A percentile compares a stretch with the other conserved stretches of the same genome.
Evolutionary conservation across 108 stramenopile genomes (phyloP).

Genomic region (Pseudonitzschia multistriata): DNA sequence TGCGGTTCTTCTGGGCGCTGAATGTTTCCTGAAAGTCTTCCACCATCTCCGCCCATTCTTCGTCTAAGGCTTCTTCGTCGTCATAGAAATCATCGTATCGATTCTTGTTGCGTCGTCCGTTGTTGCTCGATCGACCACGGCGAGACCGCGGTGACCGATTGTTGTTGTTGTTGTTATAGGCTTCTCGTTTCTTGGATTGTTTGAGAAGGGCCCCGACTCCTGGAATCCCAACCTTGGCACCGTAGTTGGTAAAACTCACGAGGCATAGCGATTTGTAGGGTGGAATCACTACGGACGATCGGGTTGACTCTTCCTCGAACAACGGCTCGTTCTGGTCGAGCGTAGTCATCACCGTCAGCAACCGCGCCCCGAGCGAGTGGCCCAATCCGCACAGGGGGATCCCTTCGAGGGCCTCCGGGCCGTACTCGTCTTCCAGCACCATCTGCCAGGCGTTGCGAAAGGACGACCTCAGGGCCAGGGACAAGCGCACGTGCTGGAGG

Average conservation of each 20-base stretch:
- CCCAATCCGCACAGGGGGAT: slow-evolving; percentile 73
- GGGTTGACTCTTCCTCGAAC: neutral
- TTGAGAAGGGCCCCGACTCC: slow-evolving; percentile 38
- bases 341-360: slow-evolving; percentile 65
- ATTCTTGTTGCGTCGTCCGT: neutral
- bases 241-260: slow-evolving; percentile 61
- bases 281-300: slow-evolving; percentile 6
- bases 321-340: slow-evolving; percentile 15
- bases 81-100: neutral
- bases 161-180: neutral
- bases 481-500: slow-evolving; percentile 60
- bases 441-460: slow-evolving; percentile 63
- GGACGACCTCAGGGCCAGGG: slow-evolving; percentile 41
- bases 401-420: slow-evolving; percentile 36
- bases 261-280: slow-evolving; percentile 46
- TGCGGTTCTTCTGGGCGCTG: slow-evolving; percentile 37
- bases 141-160: neutral
- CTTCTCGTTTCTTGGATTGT: slow-evolving; percentile 14
- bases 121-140: neutral
- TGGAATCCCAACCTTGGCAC: slow-evolving; percentile 52
- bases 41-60: slow-evolving; percentile 67
- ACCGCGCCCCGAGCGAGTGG: slow-evolving; percentile 72
- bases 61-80: slow-evolving; percentile 51
- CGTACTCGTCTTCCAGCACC: slow-evolving; percentile 81
- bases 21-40: slow-evolving; percentile 46